Base-by-base conservation (phyloP, 441 rosid genomes). In the Gossypium schwendimanii region DNA sequence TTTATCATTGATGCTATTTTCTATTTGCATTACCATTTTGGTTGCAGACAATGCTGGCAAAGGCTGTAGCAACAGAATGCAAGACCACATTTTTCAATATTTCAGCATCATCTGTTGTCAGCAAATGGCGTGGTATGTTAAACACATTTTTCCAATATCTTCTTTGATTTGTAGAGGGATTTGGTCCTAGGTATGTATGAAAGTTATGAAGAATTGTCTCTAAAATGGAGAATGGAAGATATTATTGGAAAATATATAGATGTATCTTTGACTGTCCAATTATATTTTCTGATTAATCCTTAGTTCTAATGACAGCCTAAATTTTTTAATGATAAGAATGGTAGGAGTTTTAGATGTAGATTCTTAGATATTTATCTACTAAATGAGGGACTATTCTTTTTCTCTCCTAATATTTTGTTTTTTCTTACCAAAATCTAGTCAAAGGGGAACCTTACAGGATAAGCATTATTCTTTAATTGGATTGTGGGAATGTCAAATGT, bases 61-160 rank as follows among this genome's bases (percentile, higher is more conserved):
- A 95, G 83, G 99, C 98, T 73, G 98, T 95, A 79, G 99, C 99
- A 54, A 92, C 98, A 47, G 99, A 95, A 81, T 95, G 99, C 88
- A 89, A 91, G 70, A 95, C 99, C 15, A 95, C 98, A 9, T 95
- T 95, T 85, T 95, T 95, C 87, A 92, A 95, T 57, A 92, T 92
- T 72, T 95, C 99, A 31, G 98, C 99, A 65, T 95, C 99, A 57
- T 95, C 98, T 28, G 91, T 95, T 58, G 98, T 95, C 71, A 95
- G 99, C 89, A 95, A 95, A 88, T 95, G 99, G 99, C 92, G 98
- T 61, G 93, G 96, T 88, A 84, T 78, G 85, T 79, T 66, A 64
- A 57, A 18, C 17, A 10, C 45, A 71, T 12, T 12, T 59, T 59
- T 8, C 74, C 41, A n/a, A 4, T 7, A 47, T 44, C 45, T 24